These are phyloP conservation scores for Sporormia fimetaria DNA, from an alignment of 495 filamentous ascomycete genomes.

Conservation along the genomic window DNA sequence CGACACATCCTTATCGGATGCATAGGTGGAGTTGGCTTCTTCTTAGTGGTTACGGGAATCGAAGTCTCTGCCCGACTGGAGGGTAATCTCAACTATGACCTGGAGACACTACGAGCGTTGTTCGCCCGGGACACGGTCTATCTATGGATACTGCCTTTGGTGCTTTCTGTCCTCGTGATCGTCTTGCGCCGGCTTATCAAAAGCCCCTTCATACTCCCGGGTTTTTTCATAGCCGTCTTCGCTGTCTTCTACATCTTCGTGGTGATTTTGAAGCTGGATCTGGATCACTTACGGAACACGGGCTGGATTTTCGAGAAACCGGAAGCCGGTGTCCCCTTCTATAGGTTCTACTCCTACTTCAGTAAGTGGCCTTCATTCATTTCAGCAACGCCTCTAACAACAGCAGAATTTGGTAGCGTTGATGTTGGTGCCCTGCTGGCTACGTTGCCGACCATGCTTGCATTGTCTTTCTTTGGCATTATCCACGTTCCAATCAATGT, in stretches of 20 bases:
- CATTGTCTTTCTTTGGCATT: conserved; percentile 92
- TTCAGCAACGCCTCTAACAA: conserved; percentile 9
- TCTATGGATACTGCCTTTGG: conserved; percentile 74
- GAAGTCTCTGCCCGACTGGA: conserved; percentile 88
- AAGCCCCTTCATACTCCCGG: conserved; percentile 70
- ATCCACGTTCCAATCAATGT: conserved; percentile 98
- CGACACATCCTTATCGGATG: conserved; percentile 93
- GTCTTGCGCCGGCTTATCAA: conserved; percentile 60
- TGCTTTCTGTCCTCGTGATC: conserved; percentile 65
- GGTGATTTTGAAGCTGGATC: conserved; percentile 49
- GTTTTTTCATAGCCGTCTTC: conserved; percentile 76
- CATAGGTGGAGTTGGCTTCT: conserved; percentile 96
- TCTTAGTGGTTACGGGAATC: conserved; percentile 78
- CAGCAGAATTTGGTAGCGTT: conserved; percentile 55
- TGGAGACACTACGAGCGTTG: conserved; percentile 62
- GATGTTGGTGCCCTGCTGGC: conserved; percentile 70
- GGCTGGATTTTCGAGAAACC: conserved; percentile 92
- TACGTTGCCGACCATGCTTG: conserved; percentile 89
- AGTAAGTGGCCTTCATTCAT: conserved; percentile 40
- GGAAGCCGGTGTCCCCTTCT: conserved; percentile 77
- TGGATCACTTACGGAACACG: conserved; percentile 48
- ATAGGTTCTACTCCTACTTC: conserved; percentile 92
- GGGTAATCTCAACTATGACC: conserved; percentile 68
- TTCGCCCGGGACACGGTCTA: conserved; percentile 57
- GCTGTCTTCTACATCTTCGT: conserved; percentile 73